phyloP scores from a whole-genome alignment of 1,284 basidiomycete genomes.

The Melampsora occidentalis region DNA sequence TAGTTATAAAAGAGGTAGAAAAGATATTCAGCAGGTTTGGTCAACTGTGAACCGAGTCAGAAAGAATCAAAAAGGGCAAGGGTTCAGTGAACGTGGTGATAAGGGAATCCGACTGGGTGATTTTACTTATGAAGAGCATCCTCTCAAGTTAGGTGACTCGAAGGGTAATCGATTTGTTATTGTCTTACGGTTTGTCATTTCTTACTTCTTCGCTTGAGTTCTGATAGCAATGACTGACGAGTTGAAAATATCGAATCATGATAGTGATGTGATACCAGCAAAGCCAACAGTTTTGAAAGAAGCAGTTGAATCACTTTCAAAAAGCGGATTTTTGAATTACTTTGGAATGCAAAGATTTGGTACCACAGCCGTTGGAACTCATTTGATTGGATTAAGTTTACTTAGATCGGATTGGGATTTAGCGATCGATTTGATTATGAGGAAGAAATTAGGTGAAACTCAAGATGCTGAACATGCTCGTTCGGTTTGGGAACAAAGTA shows the following conservation, averaged over 20 bases:
- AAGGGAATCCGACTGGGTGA: conserved; percentile 85
- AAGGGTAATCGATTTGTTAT: conserved; percentile 95
- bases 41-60: conserved; percentile 14
- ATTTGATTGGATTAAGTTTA: conserved; percentile 84
- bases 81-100: conserved; percentile 70
- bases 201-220: background rate
- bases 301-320: conserved; percentile 75
- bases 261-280: conserved; percentile 69
- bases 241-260: background rate
- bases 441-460: conserved; percentile 79
- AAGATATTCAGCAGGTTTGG: conserved; percentile 72
- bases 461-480: conserved; percentile 60
- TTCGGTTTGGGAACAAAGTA: conserved; percentile 36
- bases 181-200: conserved; percentile 63
- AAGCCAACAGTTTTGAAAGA: conserved; percentile 68
- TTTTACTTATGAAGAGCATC: conserved; percentile 73
- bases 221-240: background rate
- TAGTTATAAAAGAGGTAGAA: conserved; percentile 69
- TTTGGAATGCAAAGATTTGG: conserved; percentile 99
- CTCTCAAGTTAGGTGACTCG: conserved; percentile 86
- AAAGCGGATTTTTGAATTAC: conserved; percentile 93
- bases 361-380: conserved; percentile 90
- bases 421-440: conserved; percentile 77
- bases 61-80: background rate
- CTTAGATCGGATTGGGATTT: conserved; percentile 83